Percentiles rank a stretch among this genome's conserved stretches.
Evolutionary conservation across 768 basidiomycete species (phyloP).

Genomic region (Nidula microcarpa): DNA sequence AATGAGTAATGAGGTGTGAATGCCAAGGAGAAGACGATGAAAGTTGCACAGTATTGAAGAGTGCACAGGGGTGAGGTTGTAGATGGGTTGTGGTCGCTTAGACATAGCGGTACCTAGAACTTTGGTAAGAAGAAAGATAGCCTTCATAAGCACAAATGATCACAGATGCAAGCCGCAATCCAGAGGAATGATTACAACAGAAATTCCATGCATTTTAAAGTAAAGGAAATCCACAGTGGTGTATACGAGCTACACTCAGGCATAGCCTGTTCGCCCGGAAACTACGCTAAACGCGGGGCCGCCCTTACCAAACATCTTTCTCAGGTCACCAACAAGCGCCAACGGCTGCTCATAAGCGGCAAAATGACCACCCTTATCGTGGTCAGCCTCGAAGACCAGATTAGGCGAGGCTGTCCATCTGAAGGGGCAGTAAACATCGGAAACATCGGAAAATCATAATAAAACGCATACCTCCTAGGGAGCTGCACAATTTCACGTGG

Average conservation of each 20-base stretch:
- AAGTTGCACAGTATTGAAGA: too few relatives aligned
- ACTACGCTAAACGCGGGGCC: constrained; percentile 32
- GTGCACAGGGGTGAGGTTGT: too few relatives aligned
- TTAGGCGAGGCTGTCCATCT: constrained; percentile 26
- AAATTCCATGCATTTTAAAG: background rate
- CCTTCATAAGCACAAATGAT: too few relatives aligned
- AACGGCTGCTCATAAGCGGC: constrained; percentile 41
- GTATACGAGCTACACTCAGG: background rate
- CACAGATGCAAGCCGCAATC: background rate
- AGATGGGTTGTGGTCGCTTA: too few relatives aligned
- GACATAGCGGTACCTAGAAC: too few relatives aligned
- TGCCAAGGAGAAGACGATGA: too few relatives aligned
- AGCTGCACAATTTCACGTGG: constrained; percentile 38
- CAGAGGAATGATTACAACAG: background rate
- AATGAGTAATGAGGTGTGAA: too few relatives aligned
- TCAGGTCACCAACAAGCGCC: constrained; percentile 36
- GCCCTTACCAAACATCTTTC: constrained; percentile 44
- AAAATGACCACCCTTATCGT: constrained; percentile 47
- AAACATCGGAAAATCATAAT: background rate
- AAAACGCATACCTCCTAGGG: constrained; percentile 24
- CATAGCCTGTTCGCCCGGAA: background rate
- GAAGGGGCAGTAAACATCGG: background rate
- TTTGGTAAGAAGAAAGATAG: too few relatives aligned
- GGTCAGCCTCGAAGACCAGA: constrained; percentile 38
- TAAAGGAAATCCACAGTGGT: background rate